Conservation (phyloP, 148 eudicot genomes). For the Diospyros kaki region DNA sequence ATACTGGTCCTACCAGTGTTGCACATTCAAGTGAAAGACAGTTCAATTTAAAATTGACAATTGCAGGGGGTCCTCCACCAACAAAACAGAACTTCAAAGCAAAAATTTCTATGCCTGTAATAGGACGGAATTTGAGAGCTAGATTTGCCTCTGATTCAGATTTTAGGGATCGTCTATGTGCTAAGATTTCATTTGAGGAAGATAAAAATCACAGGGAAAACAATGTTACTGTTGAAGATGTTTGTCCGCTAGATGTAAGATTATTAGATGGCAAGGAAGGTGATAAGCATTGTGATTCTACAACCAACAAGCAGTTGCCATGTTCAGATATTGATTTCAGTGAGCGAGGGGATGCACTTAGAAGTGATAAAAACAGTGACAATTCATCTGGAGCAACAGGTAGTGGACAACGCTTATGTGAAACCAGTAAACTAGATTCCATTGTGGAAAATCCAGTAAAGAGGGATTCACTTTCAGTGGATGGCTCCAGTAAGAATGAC, state of each 20-base stretch:
- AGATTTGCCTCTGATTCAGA: constrained; percentile 42
- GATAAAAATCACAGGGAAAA: constrained; percentile 4
- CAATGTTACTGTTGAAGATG: not conserved
- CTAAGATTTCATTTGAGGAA: constrained; percentile 6
- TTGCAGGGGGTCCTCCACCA: constrained; percentile 95
- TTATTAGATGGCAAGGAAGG: constrained; percentile 1
- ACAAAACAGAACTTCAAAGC: constrained; percentile 75
- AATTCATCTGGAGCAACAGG: constrained; percentile 19
- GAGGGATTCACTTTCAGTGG: constrained; percentile 20
- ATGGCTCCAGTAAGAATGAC: constrained; percentile 16
- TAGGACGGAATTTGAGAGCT: constrained; percentile 81
- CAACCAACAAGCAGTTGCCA: constrained; percentile 8
- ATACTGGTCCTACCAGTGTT: constrained; percentile 21
- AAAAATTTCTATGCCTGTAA: constrained; percentile 73
- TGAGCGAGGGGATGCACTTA: constrained; percentile 9
- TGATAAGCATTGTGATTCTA: constrained; percentile 5
- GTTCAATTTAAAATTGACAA: constrained; percentile 51
- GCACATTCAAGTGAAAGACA: constrained; percentile 19
- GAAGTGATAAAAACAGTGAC: not conserved
- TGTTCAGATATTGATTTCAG: not conserved
- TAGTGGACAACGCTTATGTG: constrained; percentile 23
- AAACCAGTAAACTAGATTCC: constrained; percentile 12
- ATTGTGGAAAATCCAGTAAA: constrained; percentile 21
- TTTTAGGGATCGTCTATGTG: constrained; percentile 16
- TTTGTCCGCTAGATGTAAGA: not conserved